Evolutionary conservation across 805 yeast genomes (phyloP).

Genomic region (Ogataea methanolica): DNA sequence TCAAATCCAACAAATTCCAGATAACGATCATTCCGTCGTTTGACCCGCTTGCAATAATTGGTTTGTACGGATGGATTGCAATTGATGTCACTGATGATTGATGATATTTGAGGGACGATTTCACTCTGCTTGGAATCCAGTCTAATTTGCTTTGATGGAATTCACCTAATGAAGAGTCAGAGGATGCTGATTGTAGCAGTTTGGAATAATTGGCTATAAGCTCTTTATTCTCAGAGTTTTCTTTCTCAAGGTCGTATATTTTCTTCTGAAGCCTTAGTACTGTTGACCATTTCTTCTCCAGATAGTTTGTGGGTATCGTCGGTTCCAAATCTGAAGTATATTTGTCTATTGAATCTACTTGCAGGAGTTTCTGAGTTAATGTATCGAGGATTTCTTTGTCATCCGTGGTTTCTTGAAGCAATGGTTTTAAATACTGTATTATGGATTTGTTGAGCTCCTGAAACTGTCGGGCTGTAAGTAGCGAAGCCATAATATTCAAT

Average conservation of each 20-base stretch:
- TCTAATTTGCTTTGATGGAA: slow-evolving; percentile 31
- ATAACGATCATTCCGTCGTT: slow-evolving; percentile 67
- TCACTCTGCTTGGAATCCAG: slow-evolving; percentile 59
- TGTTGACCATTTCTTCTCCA: slow-evolving; percentile 85
- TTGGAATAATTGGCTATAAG: slow-evolving; percentile 30
- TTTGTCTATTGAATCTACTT: slow-evolving; percentile 2
- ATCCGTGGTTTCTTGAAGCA: slow-evolving; percentile 3
- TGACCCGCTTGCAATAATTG: slow-evolving; percentile 59
- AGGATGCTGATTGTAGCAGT: slow-evolving; percentile 10
- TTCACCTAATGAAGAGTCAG: slow-evolving; percentile 11
- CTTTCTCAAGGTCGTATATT: slow-evolving; percentile 65
- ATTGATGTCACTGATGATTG: slow-evolving; percentile 56
- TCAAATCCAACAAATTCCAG: slow-evolving; percentile 64
- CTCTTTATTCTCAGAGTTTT: slow-evolving; percentile 45
- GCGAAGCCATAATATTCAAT: slow-evolving; percentile 1
- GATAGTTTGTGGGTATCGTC: slow-evolving; percentile 25
- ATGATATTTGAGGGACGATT: slow-evolving; percentile 48
- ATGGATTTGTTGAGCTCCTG: slow-evolving; percentile 34
- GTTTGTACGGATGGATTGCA: slow-evolving; percentile 71
- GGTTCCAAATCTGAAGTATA: slow-evolving; percentile 1
- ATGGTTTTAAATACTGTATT: slow-evolving; percentile 28
- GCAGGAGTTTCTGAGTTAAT: slow-evolving; percentile 6
- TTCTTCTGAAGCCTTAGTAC: slow-evolving; percentile 75
- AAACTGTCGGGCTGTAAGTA: slow-evolving; percentile 31
- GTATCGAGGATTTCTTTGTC: slow-evolving; percentile 1